Base-by-base conservation (phyloP, 306 rosid genomes). In the Malus orientalis region DNA sequence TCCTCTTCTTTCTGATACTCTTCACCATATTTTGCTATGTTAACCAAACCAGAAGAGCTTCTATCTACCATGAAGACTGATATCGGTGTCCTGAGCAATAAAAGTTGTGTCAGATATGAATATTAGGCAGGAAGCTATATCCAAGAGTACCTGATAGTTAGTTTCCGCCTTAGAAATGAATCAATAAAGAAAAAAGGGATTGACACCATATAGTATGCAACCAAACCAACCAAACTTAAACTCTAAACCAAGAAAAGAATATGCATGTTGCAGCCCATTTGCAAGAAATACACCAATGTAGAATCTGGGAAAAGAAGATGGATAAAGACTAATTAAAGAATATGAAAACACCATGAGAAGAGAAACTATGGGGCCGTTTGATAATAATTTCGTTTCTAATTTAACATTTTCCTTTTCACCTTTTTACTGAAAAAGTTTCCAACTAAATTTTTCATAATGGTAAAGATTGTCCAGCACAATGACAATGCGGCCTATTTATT, bases 11-110 rank as follows among this genome's bases (percentile, higher is more conserved):
- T 82, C 70, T 23, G 79, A 60, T 92, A 90, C 74, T 89, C 96
- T 82, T 92, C 91, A 60, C 97, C 98, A 53, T 95, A 95, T 74
- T 84, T 89, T 14, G 96, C 95, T 79, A 95, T 95, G 88, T 90
- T 90, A 57, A 78, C 86, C 89, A 88, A 71, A 59, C 79, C 85
- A 75, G 85, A 78, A 0, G 95, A 84, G 73, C 81, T 76, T 80
- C 86, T 76, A 42, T 85, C 91, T 71, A 85, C 83, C 98, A 91
- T 93, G 88, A 80, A 92, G 78, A 94, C 98, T 23, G 90, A 87
- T 71, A 94, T 89, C 0, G 86, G 89, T 4, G 87, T 90, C 91
- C 98, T 94, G 91, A 25, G 27, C 78, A 53, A 55, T 67, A 81
- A 32, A 80, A 36, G 59, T 38, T 3, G 20, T 4, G 44, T 84